These are phyloP conservation scores for Chenopodium album DNA, from an alignment of 148 eudicot species.

Conservation along the genomic window DNA sequence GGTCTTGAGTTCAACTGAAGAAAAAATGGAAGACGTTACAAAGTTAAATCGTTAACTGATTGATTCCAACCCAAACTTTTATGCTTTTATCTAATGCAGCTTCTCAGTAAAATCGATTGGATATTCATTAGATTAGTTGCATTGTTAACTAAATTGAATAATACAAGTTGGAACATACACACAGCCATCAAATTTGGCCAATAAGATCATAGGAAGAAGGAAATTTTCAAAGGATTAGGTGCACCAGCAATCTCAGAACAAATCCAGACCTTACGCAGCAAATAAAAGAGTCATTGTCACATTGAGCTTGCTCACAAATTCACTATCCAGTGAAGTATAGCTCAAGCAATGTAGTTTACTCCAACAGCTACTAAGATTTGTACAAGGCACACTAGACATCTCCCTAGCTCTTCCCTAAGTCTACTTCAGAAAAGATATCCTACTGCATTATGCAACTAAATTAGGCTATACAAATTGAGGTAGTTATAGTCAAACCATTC, in stretches of 20 bases:
- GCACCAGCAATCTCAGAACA: neutral
- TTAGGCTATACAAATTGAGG: neutral
- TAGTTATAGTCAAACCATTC: neutral
- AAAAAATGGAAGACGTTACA: neutral
- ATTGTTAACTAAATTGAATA: neutral
- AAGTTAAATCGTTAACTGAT: neutral
- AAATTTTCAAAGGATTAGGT: neutral
- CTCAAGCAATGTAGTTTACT: too few relatives aligned
- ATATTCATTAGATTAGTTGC: too few relatives aligned
- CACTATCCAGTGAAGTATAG: neutral
- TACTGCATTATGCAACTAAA: neutral
- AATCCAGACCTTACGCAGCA: neutral
- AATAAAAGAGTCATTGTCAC: too few relatives aligned
- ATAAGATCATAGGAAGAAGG: neutral
- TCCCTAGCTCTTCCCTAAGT: neutral
- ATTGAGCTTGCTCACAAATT: neutral
- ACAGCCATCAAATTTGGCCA: neutral
- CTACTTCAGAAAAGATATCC: neutral
- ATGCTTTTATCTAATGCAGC: neutral
- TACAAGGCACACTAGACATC: neutral
- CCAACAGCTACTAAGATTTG: neutral
- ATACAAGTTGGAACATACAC: neutral
- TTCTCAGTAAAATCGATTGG: neutral
- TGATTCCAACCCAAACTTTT: neutral
- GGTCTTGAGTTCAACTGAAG: neutral